Base-by-base conservation (phyloP, 208 protist species). In the Angomonas ambiguus region DNA sequence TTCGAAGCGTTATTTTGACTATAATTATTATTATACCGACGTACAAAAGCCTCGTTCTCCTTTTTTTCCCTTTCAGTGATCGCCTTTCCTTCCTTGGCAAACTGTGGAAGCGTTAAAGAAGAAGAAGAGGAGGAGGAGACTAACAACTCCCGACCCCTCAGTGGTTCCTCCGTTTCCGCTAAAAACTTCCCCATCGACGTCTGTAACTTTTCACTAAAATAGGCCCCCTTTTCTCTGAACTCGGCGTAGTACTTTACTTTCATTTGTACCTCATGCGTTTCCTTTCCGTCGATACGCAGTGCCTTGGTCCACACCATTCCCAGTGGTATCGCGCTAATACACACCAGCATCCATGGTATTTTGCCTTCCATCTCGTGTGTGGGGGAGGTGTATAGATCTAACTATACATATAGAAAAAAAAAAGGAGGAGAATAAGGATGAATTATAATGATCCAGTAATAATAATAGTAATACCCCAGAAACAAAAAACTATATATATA, bases 231-330 rank as follows among this genome's bases (percentile, higher is more conserved):
- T 67, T 79, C 78, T 79, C 87, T 87, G 63, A 83, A 93, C 69
- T 89, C 82, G 59, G 81, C 71, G 72, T 83, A 76, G 62, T 93
- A 91, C 62, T 91, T 91, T 51, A 91, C 64, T 18, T 82, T 82
- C 87, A 93, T 93, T 41, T 90, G 84, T 24, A 93, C 79, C 60
- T 88, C 84, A 53, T 93, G 87, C 63, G 69, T 88, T 72, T 93
- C 83, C 11, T 76, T 74, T 28, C 80, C 84, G 56, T 93, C 84
- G 74, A 93, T 93, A 22, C 87, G 83, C 57, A 76, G 74, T 0
- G 65, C 51, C 62, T 93, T 93, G 3, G 79, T 88, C 69, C 77
- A 85, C 0, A 82, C 74, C 83, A 93, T 90, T 53, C 90, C 83
- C 63, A 86, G 58, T 8, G 87, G 87, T 10, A 91, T 80, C 32